phyloP scores from a whole-genome alignment of 495 filamentous ascomycete genomes.

The Aspergillus nanangensis region DNA sequence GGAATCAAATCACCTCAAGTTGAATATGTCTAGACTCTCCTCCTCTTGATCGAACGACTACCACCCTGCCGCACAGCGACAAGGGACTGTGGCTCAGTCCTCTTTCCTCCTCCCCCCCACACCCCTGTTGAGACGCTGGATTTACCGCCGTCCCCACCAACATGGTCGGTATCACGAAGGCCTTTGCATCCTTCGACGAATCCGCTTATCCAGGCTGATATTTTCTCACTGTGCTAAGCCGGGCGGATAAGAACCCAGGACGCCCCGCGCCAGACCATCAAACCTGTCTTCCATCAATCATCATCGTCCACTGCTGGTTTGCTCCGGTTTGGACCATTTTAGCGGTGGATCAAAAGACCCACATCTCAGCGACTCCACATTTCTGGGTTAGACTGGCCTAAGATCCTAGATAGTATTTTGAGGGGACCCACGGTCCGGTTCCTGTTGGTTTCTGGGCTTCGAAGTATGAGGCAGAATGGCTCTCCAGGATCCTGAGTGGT shows the following conservation, averaged over 20 bases:
- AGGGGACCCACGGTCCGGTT: background rate
- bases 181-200: slow-evolving; percentile 9
- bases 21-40: background rate
- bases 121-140: slow-evolving; percentile 5
- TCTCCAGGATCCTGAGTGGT: slow-evolving; percentile 7
- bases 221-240: slow-evolving; percentile 10
- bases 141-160: slow-evolving; percentile 15
- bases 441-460: background rate
- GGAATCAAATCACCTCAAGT: background rate
- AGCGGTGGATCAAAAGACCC: slow-evolving; percentile 24
- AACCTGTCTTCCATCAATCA: slow-evolving; percentile 16
- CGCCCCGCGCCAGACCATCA: slow-evolving; percentile 13
- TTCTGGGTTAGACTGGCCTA: background rate
- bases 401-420: background rate
- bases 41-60: background rate
- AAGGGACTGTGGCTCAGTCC: slow-evolving; percentile 2
- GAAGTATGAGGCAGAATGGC: background rate
- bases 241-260: slow-evolving; percentile 8
- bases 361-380: slow-evolving; percentile 17
- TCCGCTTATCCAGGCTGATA: slow-evolving; percentile 1
- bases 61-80: no score
- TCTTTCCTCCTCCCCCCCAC: no score
- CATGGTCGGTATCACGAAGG: slow-evolving; percentile 8
- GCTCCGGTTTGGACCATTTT: no score
- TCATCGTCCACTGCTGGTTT: slow-evolving; percentile 5